phyloP scores from a whole-genome alignment of 306 rosid species.

The Hippophae tibetana region DNA sequence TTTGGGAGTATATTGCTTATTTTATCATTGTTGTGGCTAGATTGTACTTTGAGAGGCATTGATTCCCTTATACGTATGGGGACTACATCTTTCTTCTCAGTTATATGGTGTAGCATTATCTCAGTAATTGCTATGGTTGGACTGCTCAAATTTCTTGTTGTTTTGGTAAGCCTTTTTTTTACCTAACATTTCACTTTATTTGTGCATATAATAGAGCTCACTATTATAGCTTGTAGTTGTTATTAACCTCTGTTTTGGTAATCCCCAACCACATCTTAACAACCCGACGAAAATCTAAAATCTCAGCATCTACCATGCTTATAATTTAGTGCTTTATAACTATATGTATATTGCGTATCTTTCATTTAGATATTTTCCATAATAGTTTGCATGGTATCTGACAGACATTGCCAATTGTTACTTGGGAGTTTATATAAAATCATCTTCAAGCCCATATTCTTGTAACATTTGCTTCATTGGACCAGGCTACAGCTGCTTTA shows the following conservation, averaged over 20 bases:
- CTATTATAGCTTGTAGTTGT: too few species aligned
- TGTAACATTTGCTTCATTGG: conserved; percentile 20
- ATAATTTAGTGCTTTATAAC: neutral
- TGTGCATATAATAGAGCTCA: neutral
- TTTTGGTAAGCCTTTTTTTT: conserved; percentile 52
- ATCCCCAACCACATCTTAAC: too few species aligned
- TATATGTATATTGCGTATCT: neutral
- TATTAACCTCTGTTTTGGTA: too few species aligned
- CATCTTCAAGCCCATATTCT: neutral
- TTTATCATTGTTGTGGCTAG: conserved; percentile 74
- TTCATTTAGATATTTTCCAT: neutral
- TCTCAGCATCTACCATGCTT: too few species aligned
- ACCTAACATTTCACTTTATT: neutral
- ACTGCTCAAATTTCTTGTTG: conserved; percentile 60
- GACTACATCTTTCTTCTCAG: conserved; percentile 82
- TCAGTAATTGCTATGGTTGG: conserved; percentile 79
- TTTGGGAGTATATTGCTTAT: conserved; percentile 61
- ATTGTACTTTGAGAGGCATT: conserved; percentile 66
- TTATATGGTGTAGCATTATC: conserved; percentile 82
- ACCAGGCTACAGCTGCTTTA: conserved; percentile 60
- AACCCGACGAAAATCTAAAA: too few species aligned
- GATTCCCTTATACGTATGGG: conserved; percentile 88
- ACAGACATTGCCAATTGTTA: neutral
- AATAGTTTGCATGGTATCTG: neutral
- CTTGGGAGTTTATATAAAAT: neutral